Conservation (phyloP, 768 basidiomycete genomes). For the Polyporus arcularius region DNA sequence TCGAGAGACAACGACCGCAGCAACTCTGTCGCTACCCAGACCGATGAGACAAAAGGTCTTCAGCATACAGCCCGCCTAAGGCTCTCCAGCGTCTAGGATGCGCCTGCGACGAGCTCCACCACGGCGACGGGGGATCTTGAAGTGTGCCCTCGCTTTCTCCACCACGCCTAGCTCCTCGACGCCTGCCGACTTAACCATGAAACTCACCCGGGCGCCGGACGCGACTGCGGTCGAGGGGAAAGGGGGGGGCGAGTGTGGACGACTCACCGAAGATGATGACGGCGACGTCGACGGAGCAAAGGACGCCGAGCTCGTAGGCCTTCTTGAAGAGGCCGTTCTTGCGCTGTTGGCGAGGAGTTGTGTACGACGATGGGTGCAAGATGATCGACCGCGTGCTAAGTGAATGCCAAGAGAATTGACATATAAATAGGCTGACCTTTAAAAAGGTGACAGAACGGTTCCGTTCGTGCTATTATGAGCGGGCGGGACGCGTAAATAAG, state of each 20-base stretch:
- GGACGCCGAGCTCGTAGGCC: slow-evolving; percentile 87
- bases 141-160: not conserved
- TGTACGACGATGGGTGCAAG: slow-evolving; percentile 10
- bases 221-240: not conserved
- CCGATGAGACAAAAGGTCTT: too few relatives aligned
- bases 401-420: slow-evolving; percentile 55
- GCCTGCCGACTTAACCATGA: not conserved
- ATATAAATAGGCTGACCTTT: slow-evolving; percentile 59
- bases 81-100: too few relatives aligned
- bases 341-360: slow-evolving; percentile 48
- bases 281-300: slow-evolving; percentile 86
- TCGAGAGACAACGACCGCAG: slow-evolving; percentile 21
- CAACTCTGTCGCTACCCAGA: not conserved
- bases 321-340: slow-evolving; percentile 93
- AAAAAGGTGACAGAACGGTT: slow-evolving; percentile 90
- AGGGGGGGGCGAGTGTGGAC: slow-evolving; percentile 16
- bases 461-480: slow-evolving; percentile 78
- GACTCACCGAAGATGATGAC: slow-evolving; percentile 80
- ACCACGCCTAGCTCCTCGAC: not conserved
- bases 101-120: too few relatives aligned
- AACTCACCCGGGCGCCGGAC: not conserved
- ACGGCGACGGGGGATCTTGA: too few relatives aligned
- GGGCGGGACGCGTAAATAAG: slow-evolving; percentile 25
- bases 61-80: too few relatives aligned
- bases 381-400: slow-evolving; percentile 40